Conservation (phyloP, 352 stramenopile genomes). For the Phytopythium sindhum region DNA sequence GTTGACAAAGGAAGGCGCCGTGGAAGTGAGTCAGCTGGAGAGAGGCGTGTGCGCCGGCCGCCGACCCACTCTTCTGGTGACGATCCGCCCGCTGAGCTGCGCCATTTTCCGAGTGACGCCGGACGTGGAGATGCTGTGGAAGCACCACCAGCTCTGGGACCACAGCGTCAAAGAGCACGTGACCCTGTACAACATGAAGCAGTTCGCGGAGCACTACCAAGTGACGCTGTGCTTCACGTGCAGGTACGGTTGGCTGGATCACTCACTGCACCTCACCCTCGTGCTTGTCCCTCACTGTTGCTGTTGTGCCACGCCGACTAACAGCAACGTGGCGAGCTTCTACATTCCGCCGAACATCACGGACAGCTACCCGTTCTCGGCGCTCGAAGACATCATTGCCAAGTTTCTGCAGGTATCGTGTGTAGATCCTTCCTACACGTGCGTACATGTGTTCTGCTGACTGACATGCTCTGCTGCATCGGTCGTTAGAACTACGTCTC, state of each 20-base stretch:
- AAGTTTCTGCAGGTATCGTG: conserved; percentile 79
- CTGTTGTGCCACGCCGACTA: not conserved
- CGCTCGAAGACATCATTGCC: conserved; percentile 83
- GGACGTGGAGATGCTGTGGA: conserved; percentile 65
- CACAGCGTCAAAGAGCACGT: conserved; percentile 87
- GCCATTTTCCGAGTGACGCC: conserved; percentile 70
- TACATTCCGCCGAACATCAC: conserved; percentile 82
- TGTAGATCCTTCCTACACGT: not conserved
- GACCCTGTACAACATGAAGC: conserved; percentile 89
- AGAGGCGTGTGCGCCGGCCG: conserved; percentile 68
- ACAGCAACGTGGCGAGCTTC: conserved; percentile 74
- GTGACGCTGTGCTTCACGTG: conserved; percentile 84
- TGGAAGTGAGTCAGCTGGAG: conserved; percentile 63
- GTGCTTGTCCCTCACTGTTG: conserved; percentile 9
- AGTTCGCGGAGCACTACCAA: conserved; percentile 88
- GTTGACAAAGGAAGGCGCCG: conserved; percentile 26
- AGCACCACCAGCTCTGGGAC: conserved; percentile 82
- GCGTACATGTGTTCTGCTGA: not conserved
- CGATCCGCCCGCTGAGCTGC: conserved; percentile 48
- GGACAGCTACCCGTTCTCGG: conserved; percentile 81
- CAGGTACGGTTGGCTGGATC: conserved; percentile 38
- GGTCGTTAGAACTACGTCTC: conserved; percentile 66
- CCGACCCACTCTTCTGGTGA: conserved; percentile 63
- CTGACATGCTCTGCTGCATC: conserved; percentile 4
- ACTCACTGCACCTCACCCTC: not conserved